Evolutionary conservation across 108 stramenopile species (phyloP), one percentile per base, ranked within the genome.

Genomic region (Skeletonema tropicum): DNA sequence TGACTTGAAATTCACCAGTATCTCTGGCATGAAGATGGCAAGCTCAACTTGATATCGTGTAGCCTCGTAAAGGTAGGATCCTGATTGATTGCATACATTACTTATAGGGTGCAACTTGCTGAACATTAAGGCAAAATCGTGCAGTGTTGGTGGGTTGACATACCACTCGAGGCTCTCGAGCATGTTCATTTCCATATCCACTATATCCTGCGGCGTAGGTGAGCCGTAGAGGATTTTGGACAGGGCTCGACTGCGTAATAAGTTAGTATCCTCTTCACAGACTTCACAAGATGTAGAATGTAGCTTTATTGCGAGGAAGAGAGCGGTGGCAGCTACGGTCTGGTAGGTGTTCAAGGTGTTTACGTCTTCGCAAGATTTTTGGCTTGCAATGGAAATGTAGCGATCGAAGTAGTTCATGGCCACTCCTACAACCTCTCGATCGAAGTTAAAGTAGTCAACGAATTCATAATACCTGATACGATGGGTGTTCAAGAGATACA

Each of bases 391-490:
- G 14, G 80, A 71, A 2, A 83, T 76, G 14, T 69, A 76, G 11
- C 89, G 87, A 74, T 90, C 89, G 32, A 88, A 66, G 59, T 85
- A 88, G 48, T 75, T 68, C n/a, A 88, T 59, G 9, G 89, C 87
- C 12, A 88, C 74, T 11, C 80, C 82, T 30, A 87, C 89, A 33
- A 86, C 87, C 52, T 90, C 87, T 25, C 89, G 80, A 67, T 90
- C 87, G 35, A 90, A 85, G n/a, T 67, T 68, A 71, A 75, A 87
- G 78, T 85, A 33, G 23, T 74, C 73, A 17, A 59, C 30, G 25
- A 74, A 36, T 55, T 65, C 46, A 55, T 74, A 74, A 49, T 30
- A 74, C 73, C 73, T 74, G 73, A 41, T 5, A 39, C 10, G 42
- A 49, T 48, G 26, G 36, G 45, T 35, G 33, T 35, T 4, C 5